Percentiles rank a stretch among this genome's conserved stretches.
Evolutionary conservation across 495 filamentous ascomycete genomes (phyloP).

Genomic region (Friedmanniomyces simplex): DNA sequence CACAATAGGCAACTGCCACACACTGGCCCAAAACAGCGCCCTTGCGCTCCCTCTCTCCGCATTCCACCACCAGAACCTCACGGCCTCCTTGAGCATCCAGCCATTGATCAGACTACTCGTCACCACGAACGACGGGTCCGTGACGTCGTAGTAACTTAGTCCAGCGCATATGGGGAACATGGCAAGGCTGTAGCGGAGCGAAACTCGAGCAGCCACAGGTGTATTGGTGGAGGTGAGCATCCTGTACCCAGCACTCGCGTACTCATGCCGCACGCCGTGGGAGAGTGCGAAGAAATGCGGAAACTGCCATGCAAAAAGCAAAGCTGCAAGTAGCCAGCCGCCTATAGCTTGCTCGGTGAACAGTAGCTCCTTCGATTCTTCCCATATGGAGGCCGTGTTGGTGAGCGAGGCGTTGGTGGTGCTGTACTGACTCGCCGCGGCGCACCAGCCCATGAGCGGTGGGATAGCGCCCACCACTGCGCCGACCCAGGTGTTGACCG

Average conservation of each 20-base stretch:
- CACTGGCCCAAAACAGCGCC: constrained; percentile 90
- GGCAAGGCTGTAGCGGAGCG: constrained; percentile 73
- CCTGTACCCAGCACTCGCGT: constrained; percentile 72
- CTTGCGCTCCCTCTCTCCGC: constrained; percentile 74
- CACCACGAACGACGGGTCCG: constrained; percentile 76
- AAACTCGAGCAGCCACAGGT: constrained; percentile 69
- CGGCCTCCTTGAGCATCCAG: constrained; percentile 76
- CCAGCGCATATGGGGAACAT: constrained; percentile 83
- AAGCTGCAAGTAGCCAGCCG: constrained; percentile 76
- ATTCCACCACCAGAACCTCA: constrained; percentile 67
- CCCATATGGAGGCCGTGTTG: neutral
- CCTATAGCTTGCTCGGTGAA: constrained; percentile 53
- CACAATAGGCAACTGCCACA: constrained; percentile 89
- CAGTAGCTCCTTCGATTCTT: constrained; percentile 52
- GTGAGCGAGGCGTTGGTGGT: constrained; percentile 47
- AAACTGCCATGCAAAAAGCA: constrained; percentile 95
- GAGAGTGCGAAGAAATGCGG: constrained; percentile 93
- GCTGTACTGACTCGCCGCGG: constrained; percentile 80
- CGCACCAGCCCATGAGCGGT: constrained; percentile 95
- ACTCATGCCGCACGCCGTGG: constrained; percentile 80
- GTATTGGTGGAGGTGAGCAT: constrained; percentile 92
- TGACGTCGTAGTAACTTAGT: constrained; percentile 69
- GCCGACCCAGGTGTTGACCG: constrained; percentile 90
- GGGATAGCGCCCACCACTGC: constrained; percentile 89
- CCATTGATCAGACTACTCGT: constrained; percentile 73